Conservation (phyloP, 495 filamentous ascomycete genomes). For the Penicillium macrosclerotiorum region DNA sequence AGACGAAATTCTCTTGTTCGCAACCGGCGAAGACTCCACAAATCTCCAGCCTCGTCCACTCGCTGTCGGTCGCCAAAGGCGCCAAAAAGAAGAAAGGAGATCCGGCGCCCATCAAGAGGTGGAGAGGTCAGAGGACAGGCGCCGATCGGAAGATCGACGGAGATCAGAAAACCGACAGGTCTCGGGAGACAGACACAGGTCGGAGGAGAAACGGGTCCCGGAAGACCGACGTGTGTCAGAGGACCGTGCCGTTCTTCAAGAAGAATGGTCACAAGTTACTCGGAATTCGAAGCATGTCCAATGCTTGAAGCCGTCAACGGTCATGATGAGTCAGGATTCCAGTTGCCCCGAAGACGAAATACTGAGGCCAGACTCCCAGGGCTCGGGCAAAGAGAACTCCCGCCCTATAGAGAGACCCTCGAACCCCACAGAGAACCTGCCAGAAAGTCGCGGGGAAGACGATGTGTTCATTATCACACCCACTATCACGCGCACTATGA, state of each 20-base stretch:
- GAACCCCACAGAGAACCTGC: constrained; percentile 13
- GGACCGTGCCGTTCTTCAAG: no score
- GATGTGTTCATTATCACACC: constrained; percentile 53
- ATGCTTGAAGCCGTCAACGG: constrained; percentile 38
- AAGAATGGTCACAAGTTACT: constrained; percentile 36
- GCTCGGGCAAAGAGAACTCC: constrained; percentile 29
- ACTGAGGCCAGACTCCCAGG: constrained; percentile 14
- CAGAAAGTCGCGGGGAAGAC: constrained; percentile 25
- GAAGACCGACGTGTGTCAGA: no score
- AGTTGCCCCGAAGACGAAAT: constrained; percentile 22
- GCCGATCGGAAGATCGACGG: no score
- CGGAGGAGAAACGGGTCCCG: no score
- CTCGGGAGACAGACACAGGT: no score
- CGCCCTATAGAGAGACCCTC: constrained; percentile 11
- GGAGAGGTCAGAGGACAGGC: constrained; percentile 15
- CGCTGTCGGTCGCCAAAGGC: constrained; percentile 23
- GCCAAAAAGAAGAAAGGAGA: constrained; percentile 22
- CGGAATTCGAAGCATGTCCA: constrained; percentile 46
- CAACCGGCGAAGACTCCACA: constrained; percentile 26
- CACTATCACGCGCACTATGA: constrained; percentile 45
- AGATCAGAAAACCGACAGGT: no score
- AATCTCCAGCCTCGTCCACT: constrained; percentile 25
- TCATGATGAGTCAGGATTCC: constrained; percentile 30
- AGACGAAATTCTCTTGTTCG: constrained; percentile 43
- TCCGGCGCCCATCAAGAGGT: constrained; percentile 9